Evolutionary conservation across 2,329 filamentous ascomycete genomes (phyloP).

Genomic region (Gnomoniopsis smithogilvyi): DNA sequence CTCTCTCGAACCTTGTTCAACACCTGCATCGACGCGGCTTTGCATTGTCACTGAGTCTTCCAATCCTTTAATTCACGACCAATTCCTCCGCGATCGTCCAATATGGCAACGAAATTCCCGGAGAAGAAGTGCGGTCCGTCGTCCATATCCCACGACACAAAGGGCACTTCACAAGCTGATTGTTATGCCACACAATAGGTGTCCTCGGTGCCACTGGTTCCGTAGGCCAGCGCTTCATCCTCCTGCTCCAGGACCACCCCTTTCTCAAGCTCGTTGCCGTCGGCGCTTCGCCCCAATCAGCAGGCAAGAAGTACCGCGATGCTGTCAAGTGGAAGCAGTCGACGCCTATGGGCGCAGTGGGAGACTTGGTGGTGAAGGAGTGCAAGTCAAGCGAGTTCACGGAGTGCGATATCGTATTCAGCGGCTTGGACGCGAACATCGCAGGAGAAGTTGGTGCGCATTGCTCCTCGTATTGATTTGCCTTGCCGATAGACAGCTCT

Average conservation of each 20-base stretch:
- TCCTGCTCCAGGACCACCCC: constrained; percentile 84
- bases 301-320: constrained; percentile 92
- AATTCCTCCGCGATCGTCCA: background rate
- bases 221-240: constrained; percentile 92
- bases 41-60: background rate
- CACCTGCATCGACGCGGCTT: background rate
- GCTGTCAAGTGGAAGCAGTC: constrained; percentile 95
- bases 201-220: constrained; percentile 92
- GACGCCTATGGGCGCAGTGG: constrained; percentile 74
- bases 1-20: background rate
- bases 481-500: background rate
- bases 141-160: constrained; percentile 13
- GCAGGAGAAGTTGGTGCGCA: constrained; percentile 81
- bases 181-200: constrained; percentile 35
- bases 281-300: constrained; percentile 83
- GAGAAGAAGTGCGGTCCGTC: constrained; percentile 57
- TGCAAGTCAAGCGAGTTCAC: constrained; percentile 79
- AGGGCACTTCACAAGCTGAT: constrained; percentile 6
- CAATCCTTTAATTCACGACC: background rate
- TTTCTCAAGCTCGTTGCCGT: constrained; percentile 83
- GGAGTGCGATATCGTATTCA: constrained; percentile 93
- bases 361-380: constrained; percentile 78
- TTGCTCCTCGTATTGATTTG: background rate
- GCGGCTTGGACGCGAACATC: constrained; percentile 86
- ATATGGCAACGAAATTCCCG: constrained; percentile 40